phyloP scores from a whole-genome alignment of 305 asterid species.

The Fraxinus dipetala region DNA sequence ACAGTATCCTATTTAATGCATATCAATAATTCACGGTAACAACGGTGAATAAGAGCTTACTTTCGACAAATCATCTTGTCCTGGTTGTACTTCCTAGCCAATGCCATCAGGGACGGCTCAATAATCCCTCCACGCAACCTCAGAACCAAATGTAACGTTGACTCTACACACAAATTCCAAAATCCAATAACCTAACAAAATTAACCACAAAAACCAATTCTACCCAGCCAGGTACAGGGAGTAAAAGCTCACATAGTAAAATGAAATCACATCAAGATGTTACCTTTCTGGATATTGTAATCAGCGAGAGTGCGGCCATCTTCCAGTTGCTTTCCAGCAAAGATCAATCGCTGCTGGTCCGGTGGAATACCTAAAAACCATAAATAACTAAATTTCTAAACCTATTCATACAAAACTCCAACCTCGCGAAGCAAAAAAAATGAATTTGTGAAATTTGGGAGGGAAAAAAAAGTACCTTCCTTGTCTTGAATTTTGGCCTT shows the following conservation, averaged over 20 bases:
- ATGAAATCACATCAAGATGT: background rate
- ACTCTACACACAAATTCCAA: background rate
- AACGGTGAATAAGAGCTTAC: background rate
- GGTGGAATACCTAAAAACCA: background rate
- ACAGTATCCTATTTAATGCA: background rate
- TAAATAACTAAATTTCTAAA: background rate
- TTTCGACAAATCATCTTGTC: background rate
- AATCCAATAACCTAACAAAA: background rate
- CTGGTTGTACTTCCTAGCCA: background rate
- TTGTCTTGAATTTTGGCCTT: conserved; percentile 37
- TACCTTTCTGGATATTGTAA: background rate
- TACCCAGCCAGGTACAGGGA: background rate
- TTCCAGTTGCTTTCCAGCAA: background rate
- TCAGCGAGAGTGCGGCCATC: background rate
- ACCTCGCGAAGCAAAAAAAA: background rate
- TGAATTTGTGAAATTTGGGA: background rate
- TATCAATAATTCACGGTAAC: background rate
- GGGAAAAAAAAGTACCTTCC: conserved; percentile 17
- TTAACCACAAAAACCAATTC: background rate
- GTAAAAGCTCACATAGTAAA: background rate
- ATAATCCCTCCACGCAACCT: background rate
- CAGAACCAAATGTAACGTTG: background rate
- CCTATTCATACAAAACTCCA: background rate
- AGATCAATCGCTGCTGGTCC: background rate
- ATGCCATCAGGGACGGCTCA: background rate